Evolutionary conservation across 768 basidiomycete genomes (phyloP).

Genomic region (Termitomyces sp.): DNA sequence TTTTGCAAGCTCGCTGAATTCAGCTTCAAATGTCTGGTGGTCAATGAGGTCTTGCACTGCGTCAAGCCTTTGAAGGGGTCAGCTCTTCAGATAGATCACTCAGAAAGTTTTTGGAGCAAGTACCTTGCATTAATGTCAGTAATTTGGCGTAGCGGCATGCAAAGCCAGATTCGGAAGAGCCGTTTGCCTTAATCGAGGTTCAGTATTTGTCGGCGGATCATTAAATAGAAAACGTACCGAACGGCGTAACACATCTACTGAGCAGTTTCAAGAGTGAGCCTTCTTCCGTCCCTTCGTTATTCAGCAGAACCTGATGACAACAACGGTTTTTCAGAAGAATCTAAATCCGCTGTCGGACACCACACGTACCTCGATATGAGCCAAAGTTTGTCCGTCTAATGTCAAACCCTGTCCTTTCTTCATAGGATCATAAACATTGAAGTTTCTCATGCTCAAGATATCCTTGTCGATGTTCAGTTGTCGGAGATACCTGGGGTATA

Average conservation of each 20-base stretch:
- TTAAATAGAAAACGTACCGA: constrained; percentile 49
- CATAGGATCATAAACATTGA: constrained; percentile 97
- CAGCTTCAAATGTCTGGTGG: constrained; percentile 70
- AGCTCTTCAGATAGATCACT: background rate
- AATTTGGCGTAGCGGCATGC: constrained; percentile 81
- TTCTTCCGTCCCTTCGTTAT: constrained; percentile 91
- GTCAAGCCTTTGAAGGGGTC: constrained; percentile 61
- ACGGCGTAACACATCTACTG: constrained; percentile 84
- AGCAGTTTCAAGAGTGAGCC: constrained; percentile 85
- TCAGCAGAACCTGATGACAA: constrained; percentile 66
- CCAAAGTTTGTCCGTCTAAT: constrained; percentile 92
- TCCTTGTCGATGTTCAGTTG: constrained; percentile 96
- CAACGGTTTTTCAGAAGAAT: background rate
- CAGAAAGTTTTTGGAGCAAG: background rate
- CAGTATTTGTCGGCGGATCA: background rate
- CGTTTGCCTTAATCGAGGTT: constrained; percentile 67
- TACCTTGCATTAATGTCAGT: constrained; percentile 88
- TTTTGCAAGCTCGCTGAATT: constrained; percentile 75
- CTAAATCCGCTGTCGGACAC: background rate
- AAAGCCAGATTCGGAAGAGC: constrained; percentile 95
- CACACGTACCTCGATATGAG: constrained; percentile 80
- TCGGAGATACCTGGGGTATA: constrained; percentile 64
- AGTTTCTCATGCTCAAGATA: constrained; percentile 93
- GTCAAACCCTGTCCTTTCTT: constrained; percentile 80
- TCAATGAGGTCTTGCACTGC: constrained; percentile 90